These are phyloP conservation scores for Solanum piurae DNA, from an alignment of 257 asterid genomes.

Conservation along the genomic window DNA sequence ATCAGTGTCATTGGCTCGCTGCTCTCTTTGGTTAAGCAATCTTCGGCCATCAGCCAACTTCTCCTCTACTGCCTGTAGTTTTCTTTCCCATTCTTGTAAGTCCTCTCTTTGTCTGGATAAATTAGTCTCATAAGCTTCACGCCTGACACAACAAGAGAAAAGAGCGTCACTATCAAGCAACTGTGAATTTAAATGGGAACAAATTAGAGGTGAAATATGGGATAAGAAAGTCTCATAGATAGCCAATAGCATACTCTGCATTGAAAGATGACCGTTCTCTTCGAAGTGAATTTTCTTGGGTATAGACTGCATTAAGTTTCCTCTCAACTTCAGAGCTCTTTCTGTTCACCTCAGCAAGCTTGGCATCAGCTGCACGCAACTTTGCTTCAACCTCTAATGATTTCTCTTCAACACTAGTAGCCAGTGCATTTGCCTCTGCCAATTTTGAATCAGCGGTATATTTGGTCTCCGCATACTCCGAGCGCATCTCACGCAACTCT, in stretches of 20 bases:
- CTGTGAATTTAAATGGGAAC: neutral
- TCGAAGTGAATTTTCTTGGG: conserved; percentile 73
- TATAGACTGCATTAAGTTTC: conserved; percentile 53
- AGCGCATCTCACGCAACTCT: conserved; percentile 72
- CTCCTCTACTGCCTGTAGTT: conserved; percentile 77
- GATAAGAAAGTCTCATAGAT: neutral
- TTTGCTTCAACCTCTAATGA: conserved; percentile 89
- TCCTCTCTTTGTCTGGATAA: conserved; percentile 84
- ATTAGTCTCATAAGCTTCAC: conserved; percentile 50
- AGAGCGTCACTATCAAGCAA: neutral
- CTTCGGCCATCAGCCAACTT: conserved; percentile 74
- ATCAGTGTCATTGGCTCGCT: conserved; percentile 76
- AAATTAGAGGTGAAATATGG: neutral
- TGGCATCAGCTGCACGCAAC: conserved; percentile 74
- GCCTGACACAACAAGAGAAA: conserved; percentile 29
- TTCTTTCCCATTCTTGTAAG: conserved; percentile 78
- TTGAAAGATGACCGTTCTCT: conserved; percentile 59
- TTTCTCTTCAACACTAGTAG: conserved; percentile 64
- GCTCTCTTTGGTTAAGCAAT: conserved; percentile 89
- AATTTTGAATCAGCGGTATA: conserved; percentile 77
- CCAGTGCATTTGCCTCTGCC: conserved; percentile 65
- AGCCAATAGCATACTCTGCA: conserved; percentile 50
- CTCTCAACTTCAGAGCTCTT: conserved; percentile 78
- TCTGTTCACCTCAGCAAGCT: conserved; percentile 84
- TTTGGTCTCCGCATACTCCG: conserved; percentile 79